Evolutionary conservation across 371 early-diverging fungal genomes (phyloP).

Genomic region (Mucor mucedo): DNA sequence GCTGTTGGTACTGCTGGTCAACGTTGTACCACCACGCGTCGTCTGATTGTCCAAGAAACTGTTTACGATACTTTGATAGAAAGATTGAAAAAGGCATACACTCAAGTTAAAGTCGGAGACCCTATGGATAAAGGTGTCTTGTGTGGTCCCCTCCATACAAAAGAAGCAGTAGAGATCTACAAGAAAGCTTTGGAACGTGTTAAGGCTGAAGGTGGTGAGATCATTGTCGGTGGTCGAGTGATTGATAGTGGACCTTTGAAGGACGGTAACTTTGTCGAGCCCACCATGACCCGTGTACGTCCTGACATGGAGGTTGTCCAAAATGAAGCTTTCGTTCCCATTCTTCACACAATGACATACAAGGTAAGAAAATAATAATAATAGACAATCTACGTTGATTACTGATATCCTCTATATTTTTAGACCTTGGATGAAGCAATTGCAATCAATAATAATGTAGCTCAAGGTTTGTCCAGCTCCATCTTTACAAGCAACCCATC

Average conservation of each 20-base stretch:
- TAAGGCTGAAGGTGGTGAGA: conserved; percentile 85
- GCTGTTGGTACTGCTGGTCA: conserved; percentile 98
- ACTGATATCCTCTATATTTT: neutral
- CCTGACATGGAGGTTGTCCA: conserved; percentile 84
- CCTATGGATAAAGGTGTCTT: conserved; percentile 84
- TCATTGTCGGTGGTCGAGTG: conserved; percentile 86
- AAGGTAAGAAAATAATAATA: conserved; percentile 44
- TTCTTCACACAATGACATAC: conserved; percentile 87
- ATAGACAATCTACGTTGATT: neutral
- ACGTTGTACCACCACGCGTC: conserved; percentile 95
- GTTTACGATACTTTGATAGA: conserved; percentile 89
- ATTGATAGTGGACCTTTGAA: conserved; percentile 47
- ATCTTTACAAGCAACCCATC: conserved; percentile 85
- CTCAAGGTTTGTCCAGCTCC: conserved; percentile 90
- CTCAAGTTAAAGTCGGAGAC: conserved; percentile 90
- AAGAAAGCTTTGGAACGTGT: conserved; percentile 76
- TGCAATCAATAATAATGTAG: conserved; percentile 86
- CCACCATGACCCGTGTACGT: conserved; percentile 87
- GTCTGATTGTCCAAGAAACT: conserved; percentile 90
- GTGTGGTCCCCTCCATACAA: conserved; percentile 95
- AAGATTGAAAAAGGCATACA: conserved; percentile 82
- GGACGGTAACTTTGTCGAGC: conserved; percentile 93
- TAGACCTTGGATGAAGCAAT: conserved; percentile 88
- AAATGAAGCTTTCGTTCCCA: conserved; percentile 96
- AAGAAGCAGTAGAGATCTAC: conserved; percentile 80